These are phyloP conservation scores for Rhynchospora tenuis DNA, from an alignment of 176 grass and related monocot genomes.

Conservation along the genomic window DNA sequence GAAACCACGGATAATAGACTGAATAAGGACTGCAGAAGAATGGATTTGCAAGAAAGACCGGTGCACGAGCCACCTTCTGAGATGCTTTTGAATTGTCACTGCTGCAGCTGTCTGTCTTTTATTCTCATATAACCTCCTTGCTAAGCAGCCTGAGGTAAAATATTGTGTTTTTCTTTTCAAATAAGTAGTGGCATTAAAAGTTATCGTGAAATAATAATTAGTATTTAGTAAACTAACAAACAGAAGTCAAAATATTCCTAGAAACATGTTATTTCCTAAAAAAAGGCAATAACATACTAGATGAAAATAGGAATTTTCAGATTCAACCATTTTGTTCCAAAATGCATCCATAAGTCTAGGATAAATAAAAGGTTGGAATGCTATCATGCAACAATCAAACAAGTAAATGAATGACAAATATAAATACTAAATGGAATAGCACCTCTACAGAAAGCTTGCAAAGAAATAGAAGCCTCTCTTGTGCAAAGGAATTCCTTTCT, in stretches of 20 bases:
- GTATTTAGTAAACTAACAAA: not conserved
- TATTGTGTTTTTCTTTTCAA: not conserved
- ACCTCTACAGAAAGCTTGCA: constrained; percentile 96
- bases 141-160: constrained; percentile 50
- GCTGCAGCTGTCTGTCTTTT: constrained; percentile 55
- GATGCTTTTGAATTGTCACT: constrained; percentile 76
- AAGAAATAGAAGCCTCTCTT: constrained; percentile 53
- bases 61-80: constrained; percentile 46
- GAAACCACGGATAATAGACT: constrained; percentile 64
- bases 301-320: not conserved
- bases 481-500: constrained; percentile 62
- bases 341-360: not conserved
- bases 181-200: too few relatives aligned
- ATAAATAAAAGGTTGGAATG: not conserved
- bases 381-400: constrained; percentile 15
- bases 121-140: constrained; percentile 54
- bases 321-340: not conserved
- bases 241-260: not conserved
- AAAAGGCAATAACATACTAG: not conserved
- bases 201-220: too few relatives aligned
- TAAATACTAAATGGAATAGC: not conserved
- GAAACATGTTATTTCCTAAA: not conserved
- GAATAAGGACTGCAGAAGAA: constrained; percentile 59
- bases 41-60: constrained; percentile 40
- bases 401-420: not conserved